Percentiles rank a stretch among this genome's conserved stretches.
phyloP scores from a whole-genome alignment of 805 yeast species.

The Saccharomycopsis amapae region DNA sequence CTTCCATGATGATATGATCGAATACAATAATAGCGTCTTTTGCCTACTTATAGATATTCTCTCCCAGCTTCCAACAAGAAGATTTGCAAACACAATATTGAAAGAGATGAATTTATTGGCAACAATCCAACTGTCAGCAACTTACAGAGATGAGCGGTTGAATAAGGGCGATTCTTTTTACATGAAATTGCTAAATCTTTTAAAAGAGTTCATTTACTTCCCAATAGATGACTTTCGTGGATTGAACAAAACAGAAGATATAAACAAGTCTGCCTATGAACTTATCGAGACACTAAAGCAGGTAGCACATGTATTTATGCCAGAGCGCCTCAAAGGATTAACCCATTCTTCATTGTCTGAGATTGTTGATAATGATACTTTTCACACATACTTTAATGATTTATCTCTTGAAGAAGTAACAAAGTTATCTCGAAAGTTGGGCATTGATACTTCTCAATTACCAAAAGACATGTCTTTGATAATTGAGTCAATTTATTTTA shows the following conservation, averaged over 20 bases:
- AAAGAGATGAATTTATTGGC: slow-evolving; percentile 26
- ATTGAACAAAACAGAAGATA: neutral
- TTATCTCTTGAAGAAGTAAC: neutral
- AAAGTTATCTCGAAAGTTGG: neutral
- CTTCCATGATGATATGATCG: slow-evolving; percentile 2
- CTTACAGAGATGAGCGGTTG: neutral
- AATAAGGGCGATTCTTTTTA: slow-evolving; percentile 4
- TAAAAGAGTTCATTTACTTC: slow-evolving; percentile 27
- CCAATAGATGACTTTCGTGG: slow-evolving; percentile 33
- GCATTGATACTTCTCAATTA: neutral
- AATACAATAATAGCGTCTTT: slow-evolving; percentile 20
- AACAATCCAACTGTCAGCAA: slow-evolving; percentile 6
- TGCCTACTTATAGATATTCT: slow-evolving; percentile 27
- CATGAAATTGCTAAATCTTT: slow-evolving; percentile 5
- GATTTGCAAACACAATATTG: slow-evolving; percentile 26
- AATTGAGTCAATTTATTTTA: slow-evolving; percentile 4
- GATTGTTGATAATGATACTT: neutral
- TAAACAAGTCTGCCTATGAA: too few species aligned
- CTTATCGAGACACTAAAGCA: too few species aligned
- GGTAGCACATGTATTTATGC: too few species aligned
- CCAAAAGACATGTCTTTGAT: neutral
- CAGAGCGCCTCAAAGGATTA: neutral
- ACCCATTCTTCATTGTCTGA: slow-evolving; percentile 1
- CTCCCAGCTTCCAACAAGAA: slow-evolving; percentile 35
- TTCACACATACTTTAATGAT: neutral